Percentiles rank a stretch among this genome's conserved stretches.
Conservation (phyloP, 148 eudicot species). For the Pouteria glomerata region DNA sequence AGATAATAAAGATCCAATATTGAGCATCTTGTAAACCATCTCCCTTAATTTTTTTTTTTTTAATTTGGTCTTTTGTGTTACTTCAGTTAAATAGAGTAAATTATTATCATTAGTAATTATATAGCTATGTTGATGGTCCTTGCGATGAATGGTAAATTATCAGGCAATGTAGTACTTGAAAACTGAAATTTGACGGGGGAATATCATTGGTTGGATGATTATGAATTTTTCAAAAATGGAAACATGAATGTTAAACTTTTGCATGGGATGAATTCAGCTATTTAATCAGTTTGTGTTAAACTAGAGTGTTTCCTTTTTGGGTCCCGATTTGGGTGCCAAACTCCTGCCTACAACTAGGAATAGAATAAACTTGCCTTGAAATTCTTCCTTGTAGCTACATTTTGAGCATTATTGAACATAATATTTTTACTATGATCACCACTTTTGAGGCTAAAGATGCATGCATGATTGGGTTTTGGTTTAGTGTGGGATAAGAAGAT, state of each 20-base stretch:
- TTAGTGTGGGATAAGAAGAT: conserved; percentile 98
- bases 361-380: background rate
- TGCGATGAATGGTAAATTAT: background rate
- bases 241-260: background rate
- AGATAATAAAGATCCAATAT: background rate
- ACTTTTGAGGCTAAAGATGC: background rate
- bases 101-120: background rate
- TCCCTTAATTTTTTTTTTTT: background rate
- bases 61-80: background rate
- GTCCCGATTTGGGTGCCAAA: background rate
- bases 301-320: background rate
- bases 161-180: background rate
- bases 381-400: background rate
- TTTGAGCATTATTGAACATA: background rate
- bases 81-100: background rate
- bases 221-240: no score
- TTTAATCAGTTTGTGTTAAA: no score
- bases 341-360: background rate
- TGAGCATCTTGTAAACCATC: background rate
- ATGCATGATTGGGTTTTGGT: conserved; percentile 1
- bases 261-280: background rate
- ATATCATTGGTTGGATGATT: background rate
- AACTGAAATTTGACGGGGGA: background rate
- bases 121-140: background rate
- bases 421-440: background rate